Base-by-base conservation (phyloP, 169 alveolate species). In the Babesia gibsoni region DNA sequence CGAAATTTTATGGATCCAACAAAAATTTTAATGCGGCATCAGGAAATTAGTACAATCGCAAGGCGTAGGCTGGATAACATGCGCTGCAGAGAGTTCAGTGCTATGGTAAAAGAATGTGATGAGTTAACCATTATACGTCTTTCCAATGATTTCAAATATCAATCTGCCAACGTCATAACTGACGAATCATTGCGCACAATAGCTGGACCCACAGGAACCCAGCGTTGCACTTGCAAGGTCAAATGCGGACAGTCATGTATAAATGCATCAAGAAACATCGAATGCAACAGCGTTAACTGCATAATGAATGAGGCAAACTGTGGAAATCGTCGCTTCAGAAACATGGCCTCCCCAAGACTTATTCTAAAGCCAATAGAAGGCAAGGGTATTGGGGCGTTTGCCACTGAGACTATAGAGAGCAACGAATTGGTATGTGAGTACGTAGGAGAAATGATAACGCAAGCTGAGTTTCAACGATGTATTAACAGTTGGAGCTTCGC, bases 361-460 rank as follows among this genome's bases (percentile, higher is more conserved):
- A 39, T 50, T 0, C 53, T 79, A 25, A 48, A 39, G n/a, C 14
- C 18, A n/a, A 69, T 79, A 14, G 91, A 83, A 25, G 90, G 84
- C 14, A 89, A 84, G 49, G 94, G 93, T 18, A 59, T 81, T 22
- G 95, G 95, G 4, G 92, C 90, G 18, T 79, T 77, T 48, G 81
- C 93, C 27, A 57, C 79, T 10, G 89, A 84, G 66, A 70, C 63
- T 45, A 89, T 91, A 46, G 67, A 73, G 35, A 68, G 77, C 52
- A 88, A 84, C 41, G 92, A 89, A 32, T 72, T 91, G 58, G 89
- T 91, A 29, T 87, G 93, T 35, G 94, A 91, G 56, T 91, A 91
- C 52, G 93, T 89, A 9, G 95, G 95, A 20, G 93, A 90, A 65
- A 89, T 89, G n/a, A 79, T 89, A 7, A 78, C 67, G 10, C 90